Evolutionary conservation across 148 eudicot genomes (phyloP).

Genomic region (Fagopyrum tataricum): DNA sequence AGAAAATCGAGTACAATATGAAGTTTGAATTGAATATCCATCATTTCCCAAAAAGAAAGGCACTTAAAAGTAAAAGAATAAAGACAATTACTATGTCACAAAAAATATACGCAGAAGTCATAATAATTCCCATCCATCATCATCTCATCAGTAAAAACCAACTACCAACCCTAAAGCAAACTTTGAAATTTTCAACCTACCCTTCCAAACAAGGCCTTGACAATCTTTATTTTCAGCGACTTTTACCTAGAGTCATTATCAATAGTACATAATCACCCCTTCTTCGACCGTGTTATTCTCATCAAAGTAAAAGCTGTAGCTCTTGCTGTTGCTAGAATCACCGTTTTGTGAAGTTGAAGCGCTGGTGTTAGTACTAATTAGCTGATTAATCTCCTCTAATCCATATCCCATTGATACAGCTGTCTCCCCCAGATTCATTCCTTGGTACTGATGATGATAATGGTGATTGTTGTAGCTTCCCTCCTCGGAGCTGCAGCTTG

Average conservation of each 20-base stretch:
- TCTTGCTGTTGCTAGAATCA: not conserved
- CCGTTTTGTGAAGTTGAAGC: not conserved
- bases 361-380: not conserved
- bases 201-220: constrained; percentile 5
- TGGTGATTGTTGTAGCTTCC: not conserved
- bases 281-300: not conserved
- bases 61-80: not conserved
- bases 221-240: not conserved
- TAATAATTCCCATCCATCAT: constrained; percentile 8
- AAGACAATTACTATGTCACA: constrained; percentile 1
- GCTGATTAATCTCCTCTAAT: constrained; percentile 13
- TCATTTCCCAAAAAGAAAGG: constrained; percentile 12
- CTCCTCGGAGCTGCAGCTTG: constrained; percentile 4
- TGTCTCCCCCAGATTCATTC: not conserved
- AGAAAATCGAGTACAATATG: constrained; percentile 4
- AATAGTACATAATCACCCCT: not conserved
- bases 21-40: not conserved
- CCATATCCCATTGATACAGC: constrained; percentile 5
- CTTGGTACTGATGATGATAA: not conserved
- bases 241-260: constrained; percentile 9
- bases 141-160: constrained; percentile 5
- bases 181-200: constrained; percentile 4
- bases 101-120: not conserved
- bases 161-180: constrained; percentile 2
- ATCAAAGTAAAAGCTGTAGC: not conserved